Evolutionary conservation across 1,284 basidiomycete genomes (phyloP), one percentile per base, ranked within the genome.

Genomic region (Malassezia slooffiae): DNA sequence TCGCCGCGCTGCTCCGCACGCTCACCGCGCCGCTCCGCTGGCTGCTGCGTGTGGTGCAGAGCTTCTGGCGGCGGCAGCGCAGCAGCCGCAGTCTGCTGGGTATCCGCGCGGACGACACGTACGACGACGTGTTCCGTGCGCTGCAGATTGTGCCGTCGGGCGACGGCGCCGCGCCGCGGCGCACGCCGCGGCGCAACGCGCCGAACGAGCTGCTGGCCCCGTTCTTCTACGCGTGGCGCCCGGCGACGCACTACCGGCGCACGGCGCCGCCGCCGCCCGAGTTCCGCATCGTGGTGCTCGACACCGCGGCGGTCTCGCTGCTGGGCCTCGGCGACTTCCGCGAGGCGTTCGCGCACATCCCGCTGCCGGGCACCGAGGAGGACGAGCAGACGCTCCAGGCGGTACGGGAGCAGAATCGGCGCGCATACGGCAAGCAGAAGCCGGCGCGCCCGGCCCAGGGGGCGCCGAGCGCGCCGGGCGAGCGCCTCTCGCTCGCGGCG

Each of bases 141-240:
- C 72, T 95, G 9, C 79, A 85, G 12, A 79, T 90, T 65, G 76
- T 93, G 11, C 78, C 81, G 0, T 74, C 79, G 1, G 83, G 85
- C 4, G 73, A 73, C 47, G 59, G 58, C 3, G 15, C 15, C 9
- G 10, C 4, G 12, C 7, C 28, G 17, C 24, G 17, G 12, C 29
- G 34, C 11, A 19, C 38, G 2, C 12, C 40, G n/a, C 40, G 40
- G n/a, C n/a, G n/a, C n/a, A n/a, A n/a, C n/a, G n/a, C n/a, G n/a
- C n/a, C 37, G 4, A 20, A 43, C 2, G 11, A 16, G 27, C 11
- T 19, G 5, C 33, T 55, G 6, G 22, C 37, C 84, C 16, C 58
- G 1, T 95, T 93, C 73, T 97, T 77, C 71, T 83, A 95, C 65
- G 75, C 90, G 4, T 95, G 91, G 75, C 91, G 93, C 61, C 91